Base-by-base conservation (phyloP, 2,329 filamentous ascomycete species). In the Mycosphaerella arachidis region DNA sequence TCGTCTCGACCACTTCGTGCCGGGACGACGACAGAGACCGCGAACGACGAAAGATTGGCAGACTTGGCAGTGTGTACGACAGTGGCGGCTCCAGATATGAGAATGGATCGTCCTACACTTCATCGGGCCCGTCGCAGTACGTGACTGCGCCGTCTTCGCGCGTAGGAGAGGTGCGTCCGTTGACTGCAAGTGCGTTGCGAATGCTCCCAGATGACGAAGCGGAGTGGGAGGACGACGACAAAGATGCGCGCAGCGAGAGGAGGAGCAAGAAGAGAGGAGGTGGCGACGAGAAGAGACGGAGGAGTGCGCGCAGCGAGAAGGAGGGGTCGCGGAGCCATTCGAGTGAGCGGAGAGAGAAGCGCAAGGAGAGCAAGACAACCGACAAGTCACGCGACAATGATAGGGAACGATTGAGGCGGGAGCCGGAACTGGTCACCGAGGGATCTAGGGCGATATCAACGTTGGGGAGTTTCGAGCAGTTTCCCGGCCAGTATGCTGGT, bases 121-220 rank as follows among this genome's bases (percentile, higher is more conserved):
- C 57, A 30, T 33, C 50, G 6, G 50, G 50, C n/a, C 27, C 29
- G 8, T 59, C 57, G 27, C 48, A 53, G 35, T 78, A 75, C 67
- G 74, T 66, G 40, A 78, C 77, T 46, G 76, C 75, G 35, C 65
- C 64, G 54, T 70, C 56, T 33, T 67, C 65, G 51, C 61, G 67
- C 37, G 67, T 54, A 45, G 58, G 71, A 71, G 63, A 58, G 24
- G 52, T 55, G 33, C 63, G 57, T 24, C 61, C 65, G 16, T 59
- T 75, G 59, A 74, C 73, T 4, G 73, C 71, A 55, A 73, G 72
- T 61, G 71, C 73, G 1, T 61, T 75, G 55, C 65, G 68, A 27
- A 65, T 67, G 48, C 64, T 75, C 20, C 63, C 67, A 27, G 69
- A 66, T 37, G 71, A 71, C 29, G 70, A 67, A 6, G 68, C 68